Evolutionary conservation across 768 basidiomycete species (phyloP).

Genomic region (Mycena pura): DNA sequence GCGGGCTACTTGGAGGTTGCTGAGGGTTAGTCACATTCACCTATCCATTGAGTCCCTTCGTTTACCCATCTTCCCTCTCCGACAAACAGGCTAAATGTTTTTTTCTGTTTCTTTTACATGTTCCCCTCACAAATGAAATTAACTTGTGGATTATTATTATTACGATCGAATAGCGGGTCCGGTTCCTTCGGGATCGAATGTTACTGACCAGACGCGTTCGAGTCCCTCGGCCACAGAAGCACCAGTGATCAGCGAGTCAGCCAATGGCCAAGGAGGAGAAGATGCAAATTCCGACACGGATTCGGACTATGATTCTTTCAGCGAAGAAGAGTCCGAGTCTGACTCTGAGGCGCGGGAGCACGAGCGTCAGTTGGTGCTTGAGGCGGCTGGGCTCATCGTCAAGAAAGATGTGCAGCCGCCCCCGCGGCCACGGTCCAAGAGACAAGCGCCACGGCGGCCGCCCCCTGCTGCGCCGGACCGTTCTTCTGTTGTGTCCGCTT

Average conservation of each 20-base stretch:
- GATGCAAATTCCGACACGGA: slow-evolving; percentile 30
- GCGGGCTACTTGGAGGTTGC: slow-evolving; percentile 87
- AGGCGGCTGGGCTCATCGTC: slow-evolving; percentile 86
- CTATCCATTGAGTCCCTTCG: slow-evolving; percentile 60
- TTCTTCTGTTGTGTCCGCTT: slow-evolving; percentile 35
- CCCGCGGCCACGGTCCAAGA: slow-evolving; percentile 43
- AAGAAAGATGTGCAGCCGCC: slow-evolving; percentile 64
- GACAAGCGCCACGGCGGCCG: slow-evolving; percentile 43
- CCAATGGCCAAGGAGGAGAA: slow-evolving; percentile 27
- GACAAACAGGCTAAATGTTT: slow-evolving; percentile 83
- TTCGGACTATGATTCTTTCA: slow-evolving; percentile 52
- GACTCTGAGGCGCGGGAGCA: slow-evolving; percentile 68
- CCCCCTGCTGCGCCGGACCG: slow-evolving; percentile 51
- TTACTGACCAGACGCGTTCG: slow-evolving; percentile 1
- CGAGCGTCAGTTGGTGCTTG: slow-evolving; percentile 83
- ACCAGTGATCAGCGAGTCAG: not conserved
- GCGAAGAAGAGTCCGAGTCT: slow-evolving; percentile 55
- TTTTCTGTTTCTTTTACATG: slow-evolving; percentile 62
- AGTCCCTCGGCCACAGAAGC: slow-evolving; percentile 13
- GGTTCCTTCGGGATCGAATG: slow-evolving; percentile 3
- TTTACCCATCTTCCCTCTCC: slow-evolving; percentile 52
- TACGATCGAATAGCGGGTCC: not conserved
- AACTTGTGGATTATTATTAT: not conserved
- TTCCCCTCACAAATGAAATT: slow-evolving; percentile 39
- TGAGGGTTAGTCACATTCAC: slow-evolving; percentile 85